Evolutionary conservation across 768 basidiomycete species (phyloP).

Genomic region (Leccinum truebloodii): DNA sequence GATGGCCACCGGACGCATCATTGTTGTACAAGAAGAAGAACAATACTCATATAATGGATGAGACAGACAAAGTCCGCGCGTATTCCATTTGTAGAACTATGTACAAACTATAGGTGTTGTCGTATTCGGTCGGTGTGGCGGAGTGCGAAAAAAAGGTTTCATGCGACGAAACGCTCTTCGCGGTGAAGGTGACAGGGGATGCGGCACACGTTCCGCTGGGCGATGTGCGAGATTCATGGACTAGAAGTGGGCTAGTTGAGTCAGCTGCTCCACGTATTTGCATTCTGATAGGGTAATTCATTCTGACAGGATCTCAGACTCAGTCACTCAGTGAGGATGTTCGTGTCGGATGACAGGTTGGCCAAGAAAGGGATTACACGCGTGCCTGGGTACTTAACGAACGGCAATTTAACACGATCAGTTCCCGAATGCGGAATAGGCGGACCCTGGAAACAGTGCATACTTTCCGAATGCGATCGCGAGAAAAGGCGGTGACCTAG

Average conservation of each 20-base stretch:
- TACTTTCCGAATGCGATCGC: constrained; percentile 25
- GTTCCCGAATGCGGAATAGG: constrained; percentile 25
- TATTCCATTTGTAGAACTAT: background rate
- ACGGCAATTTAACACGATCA: constrained; percentile 32
- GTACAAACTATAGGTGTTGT: background rate
- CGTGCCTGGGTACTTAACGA: constrained; percentile 22
- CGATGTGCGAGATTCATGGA: constrained; percentile 27
- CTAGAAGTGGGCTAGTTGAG: constrained; percentile 18
- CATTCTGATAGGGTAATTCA: constrained; percentile 28
- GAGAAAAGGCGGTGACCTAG: constrained; percentile 26
- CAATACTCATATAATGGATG: constrained; percentile 13
- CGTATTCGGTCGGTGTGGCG: constrained; percentile 9
- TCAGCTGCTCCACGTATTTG: constrained; percentile 24
- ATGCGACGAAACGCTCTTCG: constrained; percentile 4
- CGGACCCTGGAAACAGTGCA: constrained; percentile 35
- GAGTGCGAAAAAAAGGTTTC: constrained; percentile 21
- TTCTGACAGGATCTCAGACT: constrained; percentile 17
- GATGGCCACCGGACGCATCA: constrained; percentile 1
- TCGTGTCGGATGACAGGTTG: constrained; percentile 2
- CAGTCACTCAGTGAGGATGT: background rate
- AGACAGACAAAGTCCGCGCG: constrained; percentile 17
- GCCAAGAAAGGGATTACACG: constrained; percentile 24
- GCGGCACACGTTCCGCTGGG: constrained; percentile 15
- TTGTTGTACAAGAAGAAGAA: constrained; percentile 11
- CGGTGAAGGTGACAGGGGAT: constrained; percentile 14